phyloP scores from a whole-genome alignment of 78 protist genomes.

The Speleostelium caveatum region DNA sequence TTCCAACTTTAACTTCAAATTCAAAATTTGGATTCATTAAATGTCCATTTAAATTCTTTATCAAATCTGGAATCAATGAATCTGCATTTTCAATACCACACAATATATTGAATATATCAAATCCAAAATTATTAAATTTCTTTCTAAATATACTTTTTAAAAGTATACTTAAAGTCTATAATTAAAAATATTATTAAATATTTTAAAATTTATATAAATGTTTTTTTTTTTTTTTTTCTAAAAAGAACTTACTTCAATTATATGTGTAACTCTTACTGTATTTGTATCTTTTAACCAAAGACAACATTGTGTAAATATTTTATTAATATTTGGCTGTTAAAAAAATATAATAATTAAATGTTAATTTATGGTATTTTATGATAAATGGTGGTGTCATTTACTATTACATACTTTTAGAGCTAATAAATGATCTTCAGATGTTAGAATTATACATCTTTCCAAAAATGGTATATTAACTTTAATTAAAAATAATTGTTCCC shows the following conservation, averaged over 20 bases:
- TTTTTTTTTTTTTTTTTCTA: background rate
- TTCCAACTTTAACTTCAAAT: constrained; percentile 7
- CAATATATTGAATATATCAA: constrained; percentile 61
- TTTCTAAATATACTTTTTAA: constrained; percentile 77
- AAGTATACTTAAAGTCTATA: constrained; percentile 45
- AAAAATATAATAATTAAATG: too few relatives aligned
- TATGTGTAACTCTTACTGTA: constrained; percentile 8
- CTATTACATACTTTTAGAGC: constrained; percentile 18
- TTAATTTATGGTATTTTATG: too few relatives aligned
- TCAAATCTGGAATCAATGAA: constrained; percentile 37
- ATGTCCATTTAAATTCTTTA: constrained; percentile 14
- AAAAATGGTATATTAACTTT: constrained; percentile 68
- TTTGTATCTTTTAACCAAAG: constrained; percentile 35
- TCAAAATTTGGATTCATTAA: constrained; percentile 7
- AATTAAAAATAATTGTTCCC: constrained; percentile 70
- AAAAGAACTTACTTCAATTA: constrained; percentile 9
- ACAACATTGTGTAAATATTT: constrained; percentile 68
- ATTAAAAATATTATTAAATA: background rate
- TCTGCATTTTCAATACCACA: constrained; percentile 75
- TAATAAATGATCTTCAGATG: constrained; percentile 61
- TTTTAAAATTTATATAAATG: background rate
- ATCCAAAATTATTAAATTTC: constrained; percentile 76
- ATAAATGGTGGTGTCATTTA: too few relatives aligned
- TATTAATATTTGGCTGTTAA: constrained; percentile 29
- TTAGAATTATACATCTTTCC: constrained; percentile 67